Base-by-base conservation (phyloP, 768 basidiomycete genomes). In the Suillus weaverae region DNA sequence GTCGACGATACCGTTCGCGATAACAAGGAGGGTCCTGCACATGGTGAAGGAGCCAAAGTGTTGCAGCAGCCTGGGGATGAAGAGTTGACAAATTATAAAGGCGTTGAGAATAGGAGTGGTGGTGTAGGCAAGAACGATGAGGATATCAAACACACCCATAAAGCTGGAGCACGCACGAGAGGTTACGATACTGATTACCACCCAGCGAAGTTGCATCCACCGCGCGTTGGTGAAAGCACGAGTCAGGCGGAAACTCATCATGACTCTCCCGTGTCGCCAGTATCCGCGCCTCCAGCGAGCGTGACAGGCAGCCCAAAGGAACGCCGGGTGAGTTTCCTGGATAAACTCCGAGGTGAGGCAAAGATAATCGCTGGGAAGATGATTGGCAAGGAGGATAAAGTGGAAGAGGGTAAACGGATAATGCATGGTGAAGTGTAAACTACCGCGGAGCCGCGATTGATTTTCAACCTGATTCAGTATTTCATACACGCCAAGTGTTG, bases 281-380 rank as follows among this genome's bases (percentile, higher is more conserved):
- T 9, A 33, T 61, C 60, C 38, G 54, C 56, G 18, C 33, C 57
- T 32, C 11, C 62, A 44, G 14, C 62, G 30, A 26, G 0, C 14
- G 13, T 13, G 7, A 36, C 59, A 6, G 33, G 10, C 6, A 64
- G 53, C 18, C 43, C 39, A 10, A 64, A 16, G 69, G 64, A 77
- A 68, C 61, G 69, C 68, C 33, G 69, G 69, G 26, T 59, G 26
- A 59, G 57, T 32, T 72, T 78, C 44, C 60, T 79, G 60, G 65
- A 70, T 13, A 68, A 73, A 68, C 66, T 78, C 0, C 78, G 71
- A 60, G 77, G 78, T 1, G 77, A 77, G 65, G 77, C 75, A 63
- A 78, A 73, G 63, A 66, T 77, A 30, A 55, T 78, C 6, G 71
- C 71, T 20, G 77, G 77, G 32, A 73, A 71, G 54, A 60, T 78